These are phyloP conservation scores for Grigorovia humatica DNA, from an alignment of 805 yeast genomes.

Conservation along the genomic window DNA sequence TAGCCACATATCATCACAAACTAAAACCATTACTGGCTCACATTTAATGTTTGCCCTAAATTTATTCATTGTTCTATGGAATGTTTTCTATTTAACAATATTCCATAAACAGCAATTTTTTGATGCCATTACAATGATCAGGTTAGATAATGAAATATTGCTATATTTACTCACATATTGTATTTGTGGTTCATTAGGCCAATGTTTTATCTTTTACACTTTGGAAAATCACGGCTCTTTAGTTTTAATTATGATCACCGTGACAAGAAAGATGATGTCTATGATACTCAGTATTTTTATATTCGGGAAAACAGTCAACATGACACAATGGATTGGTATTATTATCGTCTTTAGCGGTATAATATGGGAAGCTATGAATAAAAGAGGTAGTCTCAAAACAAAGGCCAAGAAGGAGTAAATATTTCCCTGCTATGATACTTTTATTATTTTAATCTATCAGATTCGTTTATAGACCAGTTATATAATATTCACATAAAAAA, in stretches of 20 bases:
- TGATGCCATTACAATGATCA: slow-evolving; percentile 31
- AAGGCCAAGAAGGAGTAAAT: neutral
- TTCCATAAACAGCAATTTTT: slow-evolving; percentile 17
- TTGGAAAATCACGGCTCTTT: slow-evolving; percentile 78
- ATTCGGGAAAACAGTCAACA: slow-evolving; percentile 65
- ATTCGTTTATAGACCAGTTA: no score
- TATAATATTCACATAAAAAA: no score
- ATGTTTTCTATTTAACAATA: slow-evolving; percentile 36
- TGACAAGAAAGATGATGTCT: slow-evolving; percentile 91
- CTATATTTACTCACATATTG: slow-evolving; percentile 58
- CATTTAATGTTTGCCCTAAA: slow-evolving; percentile 74
- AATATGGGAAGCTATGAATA: slow-evolving; percentile 60
- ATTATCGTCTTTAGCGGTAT: slow-evolving; percentile 76
- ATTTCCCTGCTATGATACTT: neutral
- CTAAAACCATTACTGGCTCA: slow-evolving; percentile 57
- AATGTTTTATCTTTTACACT: slow-evolving; percentile 82
- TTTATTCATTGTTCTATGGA: slow-evolving; percentile 34
- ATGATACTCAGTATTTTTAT: slow-evolving; percentile 82
- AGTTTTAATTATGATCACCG: slow-evolving; percentile 83
- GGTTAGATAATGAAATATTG: slow-evolving; percentile 39
- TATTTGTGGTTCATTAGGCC: slow-evolving; percentile 81
- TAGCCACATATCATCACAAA: slow-evolving; percentile 1
- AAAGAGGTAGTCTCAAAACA: slow-evolving; percentile 14
- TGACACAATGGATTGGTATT: slow-evolving; percentile 72
- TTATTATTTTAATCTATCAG: neutral